These are phyloP conservation scores for Rosa chinensis DNA, from an alignment of 306 rosid genomes.

Conservation along the genomic window DNA sequence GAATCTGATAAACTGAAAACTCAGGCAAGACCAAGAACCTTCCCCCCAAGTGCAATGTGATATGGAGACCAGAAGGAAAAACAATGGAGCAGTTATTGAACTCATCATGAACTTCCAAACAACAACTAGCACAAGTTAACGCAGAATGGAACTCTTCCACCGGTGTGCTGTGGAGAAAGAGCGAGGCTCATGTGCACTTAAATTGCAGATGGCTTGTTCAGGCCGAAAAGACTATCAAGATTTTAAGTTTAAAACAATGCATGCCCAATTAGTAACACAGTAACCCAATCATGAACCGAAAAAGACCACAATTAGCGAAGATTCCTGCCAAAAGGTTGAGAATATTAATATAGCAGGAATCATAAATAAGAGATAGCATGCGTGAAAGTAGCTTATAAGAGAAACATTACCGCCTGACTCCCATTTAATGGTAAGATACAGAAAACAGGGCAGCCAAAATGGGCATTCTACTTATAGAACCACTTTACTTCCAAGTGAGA, in stretches of 20 bases:
- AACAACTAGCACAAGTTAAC: constrained; percentile 35
- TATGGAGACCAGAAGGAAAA: constrained; percentile 15
- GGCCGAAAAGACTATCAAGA: constrained; percentile 44
- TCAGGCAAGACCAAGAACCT: constrained; percentile 27
- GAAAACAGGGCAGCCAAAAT: constrained; percentile 59
- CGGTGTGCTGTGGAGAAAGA: constrained; percentile 32
- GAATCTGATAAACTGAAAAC: constrained; percentile 33
- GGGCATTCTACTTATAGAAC: constrained; percentile 50
- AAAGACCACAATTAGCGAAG: constrained; percentile 74
- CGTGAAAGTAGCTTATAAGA: constrained; percentile 29
- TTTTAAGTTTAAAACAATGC: constrained; percentile 61
- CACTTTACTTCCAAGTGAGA: constrained; percentile 44
- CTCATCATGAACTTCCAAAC: constrained; percentile 46
- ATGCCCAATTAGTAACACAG: constrained; percentile 78
- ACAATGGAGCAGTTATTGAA: constrained; percentile 30
- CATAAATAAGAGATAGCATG: constrained; percentile 38
- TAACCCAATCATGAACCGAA: constrained; percentile 78
- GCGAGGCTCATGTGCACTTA: constrained; percentile 26
- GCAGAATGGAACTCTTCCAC: constrained; percentile 30
- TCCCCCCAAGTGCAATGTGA: constrained; percentile 33
- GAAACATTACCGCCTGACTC: constrained; percentile 71
- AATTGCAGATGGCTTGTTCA: constrained; percentile 44
- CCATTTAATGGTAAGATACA: constrained; percentile 54
- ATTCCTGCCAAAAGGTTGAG: constrained; percentile 96
- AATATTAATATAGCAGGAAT: constrained; percentile 59